Evolutionary conservation across 2,329 filamentous ascomycete genomes (phyloP).

Genomic region (Sporothrix inflata): DNA sequence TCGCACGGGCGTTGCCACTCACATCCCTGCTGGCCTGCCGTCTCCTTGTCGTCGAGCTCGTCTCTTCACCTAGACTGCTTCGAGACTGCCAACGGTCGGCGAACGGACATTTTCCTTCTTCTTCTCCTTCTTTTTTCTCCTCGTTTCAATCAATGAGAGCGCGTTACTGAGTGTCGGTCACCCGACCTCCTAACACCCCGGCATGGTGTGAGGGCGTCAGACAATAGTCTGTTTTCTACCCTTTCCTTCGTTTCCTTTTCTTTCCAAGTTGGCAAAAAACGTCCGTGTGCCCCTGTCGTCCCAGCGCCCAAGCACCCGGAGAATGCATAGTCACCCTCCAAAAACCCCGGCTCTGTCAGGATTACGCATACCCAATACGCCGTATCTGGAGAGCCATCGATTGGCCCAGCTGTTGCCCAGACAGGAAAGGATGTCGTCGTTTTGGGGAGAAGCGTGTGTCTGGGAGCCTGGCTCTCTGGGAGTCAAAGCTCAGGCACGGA

Average conservation of each 20-base stretch:
- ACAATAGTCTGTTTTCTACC: not conserved
- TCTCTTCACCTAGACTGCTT: not conserved
- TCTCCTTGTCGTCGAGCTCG: not conserved
- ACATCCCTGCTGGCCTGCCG: not conserved
- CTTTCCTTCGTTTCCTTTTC: not conserved
- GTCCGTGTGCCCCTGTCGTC: constrained; percentile 9
- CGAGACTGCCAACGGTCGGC: not conserved
- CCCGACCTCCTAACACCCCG: not conserved
- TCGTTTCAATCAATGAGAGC: not conserved
- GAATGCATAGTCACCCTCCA: not conserved
- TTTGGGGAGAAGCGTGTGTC: not conserved
- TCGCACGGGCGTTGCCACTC: constrained; percentile 14
- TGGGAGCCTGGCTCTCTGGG: not conserved
- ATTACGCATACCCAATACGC: not conserved
- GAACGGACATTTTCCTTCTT: not conserved
- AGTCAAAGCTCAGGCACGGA: not conserved
- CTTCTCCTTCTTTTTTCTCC: not conserved
- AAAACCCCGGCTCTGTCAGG: not conserved
- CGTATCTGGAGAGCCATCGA: not conserved
- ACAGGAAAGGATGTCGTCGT: not conserved
- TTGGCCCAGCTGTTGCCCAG: not conserved
- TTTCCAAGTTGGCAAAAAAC: not conserved
- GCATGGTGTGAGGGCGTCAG: not conserved
- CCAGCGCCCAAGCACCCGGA: constrained; percentile 20
- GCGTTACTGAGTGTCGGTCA: not conserved